Percentiles rank a stretch among this genome's conserved stretches.
phyloP scores from a whole-genome alignment of 768 basidiomycete species.

The Mycena belliarum region DNA sequence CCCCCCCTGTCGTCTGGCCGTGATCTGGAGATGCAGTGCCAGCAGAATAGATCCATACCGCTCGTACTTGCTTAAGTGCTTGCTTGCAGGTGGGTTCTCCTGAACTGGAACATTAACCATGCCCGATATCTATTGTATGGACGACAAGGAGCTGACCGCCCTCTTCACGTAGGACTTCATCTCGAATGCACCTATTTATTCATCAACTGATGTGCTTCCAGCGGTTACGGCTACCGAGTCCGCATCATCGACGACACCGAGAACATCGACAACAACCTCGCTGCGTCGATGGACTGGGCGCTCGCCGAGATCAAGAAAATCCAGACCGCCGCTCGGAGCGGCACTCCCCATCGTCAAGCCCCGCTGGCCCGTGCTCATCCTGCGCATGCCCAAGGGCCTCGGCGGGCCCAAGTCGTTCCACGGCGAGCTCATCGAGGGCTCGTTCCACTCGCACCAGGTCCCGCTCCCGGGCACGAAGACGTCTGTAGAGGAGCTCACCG shows the following conservation, averaged over 20 bases:
- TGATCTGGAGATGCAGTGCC: slow-evolving; percentile 81
- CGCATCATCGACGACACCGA: slow-evolving; percentile 72
- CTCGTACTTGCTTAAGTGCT: slow-evolving; percentile 71
- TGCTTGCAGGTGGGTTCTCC: slow-evolving; percentile 54
- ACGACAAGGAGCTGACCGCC: slow-evolving; percentile 77
- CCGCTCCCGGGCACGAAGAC: slow-evolving; percentile 76
- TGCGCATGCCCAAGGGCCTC: slow-evolving; percentile 86
- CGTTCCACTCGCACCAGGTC: slow-evolving; percentile 87
- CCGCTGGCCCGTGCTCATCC: slow-evolving; percentile 86
- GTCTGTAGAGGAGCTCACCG: slow-evolving; percentile 57
- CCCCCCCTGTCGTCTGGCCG: slow-evolving; percentile 70
- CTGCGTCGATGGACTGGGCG: slow-evolving; percentile 83
- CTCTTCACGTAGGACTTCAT: slow-evolving; percentile 64
- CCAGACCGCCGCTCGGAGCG: slow-evolving; percentile 74
- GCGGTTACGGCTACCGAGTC: slow-evolving; percentile 87
- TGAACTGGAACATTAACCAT: no score
- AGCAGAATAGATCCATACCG: slow-evolving; percentile 87
- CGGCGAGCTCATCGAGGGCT: slow-evolving; percentile 78
- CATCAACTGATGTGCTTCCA: slow-evolving; percentile 25
- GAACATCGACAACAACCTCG: slow-evolving; percentile 76
- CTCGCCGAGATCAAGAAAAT: slow-evolving; percentile 71
- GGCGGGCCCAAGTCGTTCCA: slow-evolving; percentile 65
- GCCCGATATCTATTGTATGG: no score
- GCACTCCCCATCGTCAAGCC: slow-evolving; percentile 82
- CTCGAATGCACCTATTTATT: neutral